A percentile compares a stretch with the other conserved stretches of the same genome.
These are phyloP conservation scores for Solanum medicagineum DNA, from an alignment of 257 asterid species.

Conservation along the genomic window DNA sequence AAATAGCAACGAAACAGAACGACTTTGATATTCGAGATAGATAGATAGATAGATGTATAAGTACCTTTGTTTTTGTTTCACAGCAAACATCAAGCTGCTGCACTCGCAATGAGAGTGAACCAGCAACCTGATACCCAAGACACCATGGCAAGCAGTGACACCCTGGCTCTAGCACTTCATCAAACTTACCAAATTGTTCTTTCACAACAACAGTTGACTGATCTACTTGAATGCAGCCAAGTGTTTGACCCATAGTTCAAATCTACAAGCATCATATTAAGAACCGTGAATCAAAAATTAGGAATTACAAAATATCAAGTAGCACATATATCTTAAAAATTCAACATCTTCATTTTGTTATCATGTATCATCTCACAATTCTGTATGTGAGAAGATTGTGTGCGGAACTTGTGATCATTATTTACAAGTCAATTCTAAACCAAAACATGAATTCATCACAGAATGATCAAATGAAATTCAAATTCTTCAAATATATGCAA, in stretches of 20 bases:
- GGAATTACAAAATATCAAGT: neutral
- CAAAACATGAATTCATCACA: neutral
- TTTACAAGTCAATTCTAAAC: neutral
- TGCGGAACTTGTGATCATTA: neutral
- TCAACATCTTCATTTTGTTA: neutral
- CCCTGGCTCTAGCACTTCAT: slow-evolving; percentile 25
- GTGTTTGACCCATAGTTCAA: slow-evolving; percentile 22
- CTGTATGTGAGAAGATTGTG: neutral
- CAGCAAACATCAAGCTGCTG: slow-evolving; percentile 28
- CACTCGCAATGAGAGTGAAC: slow-evolving; percentile 17
- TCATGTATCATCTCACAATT: neutral
- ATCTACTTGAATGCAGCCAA: slow-evolving; percentile 24
- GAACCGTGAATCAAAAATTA: neutral
- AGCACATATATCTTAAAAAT: neutral
- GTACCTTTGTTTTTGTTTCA: slow-evolving; percentile 31
- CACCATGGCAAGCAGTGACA: slow-evolving; percentile 36
- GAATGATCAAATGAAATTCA: neutral
- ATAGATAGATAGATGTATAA: neutral
- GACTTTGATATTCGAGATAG: neutral
- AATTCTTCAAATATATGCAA: neutral
- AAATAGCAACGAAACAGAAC: neutral
- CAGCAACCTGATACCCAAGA: slow-evolving; percentile 16
- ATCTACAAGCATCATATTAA: neutral
- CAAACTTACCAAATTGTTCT: slow-evolving; percentile 22
- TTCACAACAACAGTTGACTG: slow-evolving; percentile 23